Evolutionary conservation across 768 basidiomycete species (phyloP), one percentile per base, ranked within the genome.

Genomic region (Hortiboletus flavorubellus): DNA sequence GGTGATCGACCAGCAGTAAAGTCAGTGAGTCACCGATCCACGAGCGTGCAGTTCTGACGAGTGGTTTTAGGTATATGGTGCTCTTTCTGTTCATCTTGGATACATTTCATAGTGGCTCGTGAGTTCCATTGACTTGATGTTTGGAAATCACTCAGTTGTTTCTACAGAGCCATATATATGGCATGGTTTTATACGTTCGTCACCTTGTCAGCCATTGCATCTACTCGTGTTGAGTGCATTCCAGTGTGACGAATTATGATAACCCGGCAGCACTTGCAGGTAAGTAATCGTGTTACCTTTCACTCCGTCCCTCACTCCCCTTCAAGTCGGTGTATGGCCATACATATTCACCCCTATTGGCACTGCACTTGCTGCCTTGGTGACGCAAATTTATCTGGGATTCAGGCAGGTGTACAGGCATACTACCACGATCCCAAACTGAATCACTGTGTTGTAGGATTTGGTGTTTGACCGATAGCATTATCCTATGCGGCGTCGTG

Each of bases 301-400:
- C 5, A 5, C 14, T 33, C 47, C n/a, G 5, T 6, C 35, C 2
- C 34, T 54, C 18, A 59, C 10, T 7, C 4, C 34, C 4, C 2
- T 57, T 44, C 2, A 58, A 79, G 78, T 63, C 37, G 73, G 74
- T 47, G 68, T 64, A n/a, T 82, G 80, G 79, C 76, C 76, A 2
- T 78, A 80, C 45, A 75, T 78, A 1, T 79, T 82, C 53, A 82
- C 79, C 0, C 77, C 80, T 3, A 66, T 75, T 18, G 77, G 75
- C 10, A 80, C 75, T 7, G 68, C 78, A 0, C 61, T 79, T 8
- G 74, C 78, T n/a, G 80, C 80, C 0, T 64, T 81, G 26, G 67
- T 81, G 15, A 79, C 80, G 0, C 81, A 83, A 58, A 46, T 67
- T 26, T 82, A 80, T 67, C 67, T 82, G 23, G 75, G 71, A 0